Base-by-base conservation (phyloP, 106 monocot species). In the Acorus gramineus region DNA sequence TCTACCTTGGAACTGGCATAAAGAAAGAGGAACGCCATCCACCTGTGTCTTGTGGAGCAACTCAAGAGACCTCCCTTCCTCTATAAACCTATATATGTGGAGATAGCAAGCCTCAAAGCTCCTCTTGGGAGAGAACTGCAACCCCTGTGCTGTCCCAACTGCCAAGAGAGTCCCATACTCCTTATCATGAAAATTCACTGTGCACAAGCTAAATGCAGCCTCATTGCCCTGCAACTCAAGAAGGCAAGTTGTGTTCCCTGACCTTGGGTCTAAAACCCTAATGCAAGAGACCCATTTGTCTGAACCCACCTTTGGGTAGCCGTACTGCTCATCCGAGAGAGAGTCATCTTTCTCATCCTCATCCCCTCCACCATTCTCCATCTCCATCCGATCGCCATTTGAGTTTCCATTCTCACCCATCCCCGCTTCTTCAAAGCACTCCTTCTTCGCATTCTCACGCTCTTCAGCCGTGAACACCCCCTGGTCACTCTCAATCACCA, bases 261-360 rank as follows among this genome's bases (percentile, higher is more conserved):
- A 65, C 52, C 70, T 82, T 43, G 95, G 90, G 74, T 96, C 95
- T 65, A 96, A 82, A 80, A 96, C 74, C 59, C 95, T 79, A 51
- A 96, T 87, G 76, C 95, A 96, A 69, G 95, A 96, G 11, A 77
- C 95, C 95, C 95, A 96, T 69, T 80, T 90, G 5, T 96, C 83
- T 14, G 90, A 80, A 49, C 80, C 95, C 4, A 87, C 87, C 69
- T 87, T 96, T 55, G 95, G 95, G 64, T 90, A 96, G 44, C 95
- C 95, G 68, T 90, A 96, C 46, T 96, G 95, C 58, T 96, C 95
- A 53, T 96, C 95, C 54, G 86, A 75, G 60, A 96, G 80, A 63
- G 86, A 71, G 80, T 93, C 82, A 12, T 93, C 89, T 62, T 69
- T 81, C 5, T 79, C 83, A 28, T 84, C 86, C 10, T 90, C 89